phyloP scores from a whole-genome alignment of 202 grass and related monocot genomes.

The Zoysia matrella region DNA sequence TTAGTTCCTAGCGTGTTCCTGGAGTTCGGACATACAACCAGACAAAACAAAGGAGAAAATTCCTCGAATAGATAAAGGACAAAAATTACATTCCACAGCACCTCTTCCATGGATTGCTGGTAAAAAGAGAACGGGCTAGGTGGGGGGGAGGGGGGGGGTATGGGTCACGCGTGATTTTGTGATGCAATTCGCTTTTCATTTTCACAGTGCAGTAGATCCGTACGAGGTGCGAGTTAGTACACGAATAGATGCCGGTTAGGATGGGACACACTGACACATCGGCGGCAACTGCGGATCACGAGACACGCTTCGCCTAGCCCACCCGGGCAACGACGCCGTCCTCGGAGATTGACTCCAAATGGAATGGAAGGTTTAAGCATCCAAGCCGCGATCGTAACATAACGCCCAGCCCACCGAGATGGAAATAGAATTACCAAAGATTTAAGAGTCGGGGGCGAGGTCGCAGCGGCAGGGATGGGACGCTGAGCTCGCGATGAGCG shows the following conservation, averaged over 20 bases:
- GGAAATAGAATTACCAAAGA: conserved; percentile 16
- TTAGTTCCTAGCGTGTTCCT: not conserved
- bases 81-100: not conserved
- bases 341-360: conserved; percentile 4
- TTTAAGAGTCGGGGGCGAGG: not conserved
- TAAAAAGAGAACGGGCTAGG: not conserved
- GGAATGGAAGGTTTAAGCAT: not conserved
- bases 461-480: not conserved
- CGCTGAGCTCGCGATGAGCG: not conserved
- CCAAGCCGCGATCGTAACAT: conserved; percentile 4
- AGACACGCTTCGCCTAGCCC: not conserved
- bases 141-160: too few species aligned
- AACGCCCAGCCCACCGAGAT: not conserved
- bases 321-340: not conserved
- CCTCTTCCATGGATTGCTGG: not conserved
- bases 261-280: too few species aligned
- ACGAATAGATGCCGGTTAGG: not conserved
- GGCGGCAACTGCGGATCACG: too few species aligned
- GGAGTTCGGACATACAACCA: not conserved
- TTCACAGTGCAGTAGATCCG: not conserved
- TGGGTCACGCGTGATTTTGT: not conserved
- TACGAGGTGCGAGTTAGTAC: not conserved
- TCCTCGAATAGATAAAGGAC: not conserved
- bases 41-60: conserved; percentile 14
- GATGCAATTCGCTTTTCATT: not conserved